These are phyloP conservation scores for Salix purpurea DNA, from an alignment of 345 rosid genomes.

Conservation along the genomic window DNA sequence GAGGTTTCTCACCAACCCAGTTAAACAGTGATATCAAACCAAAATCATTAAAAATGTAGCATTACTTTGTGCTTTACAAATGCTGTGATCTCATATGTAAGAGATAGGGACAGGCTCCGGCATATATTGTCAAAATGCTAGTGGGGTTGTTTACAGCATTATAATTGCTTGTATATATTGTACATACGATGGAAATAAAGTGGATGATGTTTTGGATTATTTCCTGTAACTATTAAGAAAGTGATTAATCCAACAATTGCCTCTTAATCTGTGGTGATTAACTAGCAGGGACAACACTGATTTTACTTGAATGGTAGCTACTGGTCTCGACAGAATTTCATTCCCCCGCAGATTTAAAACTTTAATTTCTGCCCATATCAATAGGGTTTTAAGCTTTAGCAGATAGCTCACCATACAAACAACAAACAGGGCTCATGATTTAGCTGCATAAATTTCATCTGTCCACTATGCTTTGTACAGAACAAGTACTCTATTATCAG, in stretches of 20 bases:
- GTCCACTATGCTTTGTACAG: too few species aligned
- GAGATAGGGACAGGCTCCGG: slow-evolving; percentile 17
- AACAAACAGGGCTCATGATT: too few species aligned
- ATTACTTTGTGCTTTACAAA: slow-evolving; percentile 12
- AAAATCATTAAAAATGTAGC: slow-evolving; percentile 11
- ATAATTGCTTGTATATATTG: slow-evolving; percentile 19
- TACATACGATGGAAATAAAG: slow-evolving; percentile 21
- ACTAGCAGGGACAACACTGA: background rate
- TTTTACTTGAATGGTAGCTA: background rate
- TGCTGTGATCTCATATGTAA: slow-evolving; percentile 23
- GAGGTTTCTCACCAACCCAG: slow-evolving; percentile 43
- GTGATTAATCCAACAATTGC: background rate
- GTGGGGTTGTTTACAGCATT: slow-evolving; percentile 1
- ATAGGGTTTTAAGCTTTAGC: background rate
- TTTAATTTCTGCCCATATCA: background rate
- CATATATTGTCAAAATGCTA: slow-evolving; percentile 12
- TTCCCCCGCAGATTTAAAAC: background rate
- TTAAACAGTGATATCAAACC: slow-evolving; percentile 28
- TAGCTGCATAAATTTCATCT: too few species aligned
- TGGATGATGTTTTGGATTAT: background rate
- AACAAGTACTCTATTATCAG: background rate
- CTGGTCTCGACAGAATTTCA: background rate
- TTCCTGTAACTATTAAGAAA: background rate
- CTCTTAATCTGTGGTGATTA: background rate
- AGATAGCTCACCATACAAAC: background rate